Evolutionary conservation across 345 rosid genomes (phyloP).

Genomic region (Cochlearia excelsa): DNA sequence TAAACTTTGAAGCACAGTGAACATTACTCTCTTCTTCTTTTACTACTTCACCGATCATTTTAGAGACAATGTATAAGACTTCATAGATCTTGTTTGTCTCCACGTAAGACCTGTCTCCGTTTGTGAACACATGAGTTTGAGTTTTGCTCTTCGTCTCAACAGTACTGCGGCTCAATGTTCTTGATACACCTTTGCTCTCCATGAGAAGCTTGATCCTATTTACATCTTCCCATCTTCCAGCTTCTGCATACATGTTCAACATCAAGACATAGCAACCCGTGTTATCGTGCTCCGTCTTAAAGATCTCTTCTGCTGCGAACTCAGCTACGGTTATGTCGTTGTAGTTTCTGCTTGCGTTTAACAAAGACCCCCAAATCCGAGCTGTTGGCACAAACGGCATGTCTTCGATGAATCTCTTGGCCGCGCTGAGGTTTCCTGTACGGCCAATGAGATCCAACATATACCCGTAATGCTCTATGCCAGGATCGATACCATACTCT

Average conservation of each 20-base stretch:
- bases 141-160: constrained; percentile 42
- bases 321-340: constrained; percentile 54
- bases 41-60: constrained; percentile 33
- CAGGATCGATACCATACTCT: constrained; percentile 62
- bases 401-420: constrained; percentile 53
- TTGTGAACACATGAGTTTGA: constrained; percentile 45
- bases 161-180: constrained; percentile 41
- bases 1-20: constrained; percentile 38
- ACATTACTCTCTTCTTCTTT: constrained; percentile 36
- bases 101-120: constrained; percentile 47
- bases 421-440: constrained; percentile 46
- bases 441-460: constrained; percentile 81
- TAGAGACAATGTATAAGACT: constrained; percentile 47
- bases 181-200: constrained; percentile 51
- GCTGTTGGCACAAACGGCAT: constrained; percentile 60
- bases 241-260: constrained; percentile 70
- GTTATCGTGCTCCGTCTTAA: constrained; percentile 53
- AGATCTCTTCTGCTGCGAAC: constrained; percentile 48
- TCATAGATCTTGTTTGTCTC: constrained; percentile 40
- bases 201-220: constrained; percentile 50
- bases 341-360: constrained; percentile 63
- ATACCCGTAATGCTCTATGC: constrained; percentile 69
- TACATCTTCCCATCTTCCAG: constrained; percentile 69
- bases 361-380: constrained; percentile 76
- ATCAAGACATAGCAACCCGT: constrained; percentile 74